Percentiles rank a stretch among this genome's conserved stretches.
These are phyloP conservation scores for Annona cherimola DNA, from an alignment of 164 flowering plant species.

Conservation along the genomic window DNA sequence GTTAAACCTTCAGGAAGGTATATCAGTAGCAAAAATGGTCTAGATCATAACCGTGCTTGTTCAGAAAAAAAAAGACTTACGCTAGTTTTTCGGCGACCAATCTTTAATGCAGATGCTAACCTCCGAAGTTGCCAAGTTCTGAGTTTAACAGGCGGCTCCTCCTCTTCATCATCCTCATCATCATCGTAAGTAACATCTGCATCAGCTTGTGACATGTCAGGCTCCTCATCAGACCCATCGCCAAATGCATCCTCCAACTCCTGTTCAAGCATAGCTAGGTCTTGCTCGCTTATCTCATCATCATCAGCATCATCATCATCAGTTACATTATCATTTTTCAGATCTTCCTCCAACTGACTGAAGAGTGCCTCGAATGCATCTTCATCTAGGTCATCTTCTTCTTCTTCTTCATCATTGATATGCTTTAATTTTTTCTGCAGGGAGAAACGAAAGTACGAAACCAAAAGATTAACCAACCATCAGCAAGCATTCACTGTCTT, in stretches of 20 bases:
- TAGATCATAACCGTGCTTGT: not conserved
- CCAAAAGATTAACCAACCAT: not conserved
- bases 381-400: constrained; percentile 52
- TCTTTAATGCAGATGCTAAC: constrained; percentile 74
- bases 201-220: constrained; percentile 20
- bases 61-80: constrained; percentile 34
- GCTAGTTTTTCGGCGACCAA: constrained; percentile 78
- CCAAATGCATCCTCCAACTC: constrained; percentile 62
- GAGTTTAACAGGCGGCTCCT: constrained; percentile 51
- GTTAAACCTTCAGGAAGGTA: not conserved
- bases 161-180: constrained; percentile 49
- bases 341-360: constrained; percentile 73
- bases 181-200: constrained; percentile 4
- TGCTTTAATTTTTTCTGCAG: constrained; percentile 21
- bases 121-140: constrained; percentile 85
- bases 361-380: constrained; percentile 86
- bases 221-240: constrained; percentile 34
- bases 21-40: not conserved
- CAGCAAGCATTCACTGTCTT: not conserved
- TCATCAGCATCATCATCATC: constrained; percentile 31
- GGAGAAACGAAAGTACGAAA: constrained; percentile 5
- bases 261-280: constrained; percentile 57
- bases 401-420: constrained; percentile 13
- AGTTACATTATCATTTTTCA: constrained; percentile 49
- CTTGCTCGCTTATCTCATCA: constrained; percentile 80